Evolutionary conservation across 371 early-diverging fungal species (phyloP), one percentile per base, ranked within the genome.

Genomic region (Parasitella parasitica): DNA sequence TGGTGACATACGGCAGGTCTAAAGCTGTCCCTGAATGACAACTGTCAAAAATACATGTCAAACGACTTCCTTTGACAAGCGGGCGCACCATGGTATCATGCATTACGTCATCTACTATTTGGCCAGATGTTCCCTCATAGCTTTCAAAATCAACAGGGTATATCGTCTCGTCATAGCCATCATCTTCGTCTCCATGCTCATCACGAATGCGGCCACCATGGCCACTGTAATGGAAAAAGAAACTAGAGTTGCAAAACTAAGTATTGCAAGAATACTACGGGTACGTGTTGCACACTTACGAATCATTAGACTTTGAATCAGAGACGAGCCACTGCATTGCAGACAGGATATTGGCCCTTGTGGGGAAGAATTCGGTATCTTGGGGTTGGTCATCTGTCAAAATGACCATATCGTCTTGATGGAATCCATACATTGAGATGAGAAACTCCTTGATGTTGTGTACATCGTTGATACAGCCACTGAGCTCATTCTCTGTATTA

Each of bases 401-500:
- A 20, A 90, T 76, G 11, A 93, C 83, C 85, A 92, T 93, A 58
- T 89, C 82, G 15, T 83, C 76, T 66, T 87, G 85, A 32, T 72
- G 67, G 75, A 91, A 94, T 0, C 80, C 81, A 69, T 85, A 93
- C 24, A 81, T 63, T 24, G 78, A 61, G 4, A 66, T 82, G 54
- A 96, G 72, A 57, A 94, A 94, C 35, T 71, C 55, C 63, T 90
- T 87, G 41, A 97, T 85, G 75, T 92, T 93, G 53, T 83, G 71
- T n/a, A 95, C 96, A 70, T 97, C 97, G 70, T 95, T 95, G 70
- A 94, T 88, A 72, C 97, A 97, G 12, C 90, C 91, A 48, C 75
- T 67, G 26, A 95, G 85, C 63, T 86, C 85, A 55, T 76, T 75
- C 34, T 72, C 67, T 12, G 93, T 84, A 22, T 86, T 84, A 39